These are phyloP conservation scores for Cryptosporidium xiaoi DNA, from an alignment of 169 alveolate species.

Conservation along the genomic window DNA sequence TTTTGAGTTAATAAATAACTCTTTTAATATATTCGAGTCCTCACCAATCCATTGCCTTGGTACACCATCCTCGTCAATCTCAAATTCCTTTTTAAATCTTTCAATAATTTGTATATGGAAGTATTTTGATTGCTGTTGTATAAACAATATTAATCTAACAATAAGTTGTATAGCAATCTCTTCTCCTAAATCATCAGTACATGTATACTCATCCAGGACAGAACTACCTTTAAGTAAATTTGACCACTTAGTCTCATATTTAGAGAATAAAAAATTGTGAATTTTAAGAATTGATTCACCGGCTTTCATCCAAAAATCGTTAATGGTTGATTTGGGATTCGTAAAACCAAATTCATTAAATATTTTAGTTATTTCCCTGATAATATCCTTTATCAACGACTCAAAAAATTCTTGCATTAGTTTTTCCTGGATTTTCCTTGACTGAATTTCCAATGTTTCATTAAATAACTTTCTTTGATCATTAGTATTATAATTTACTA, in stretches of 20 bases:
- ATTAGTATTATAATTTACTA: slow-evolving; percentile 34
- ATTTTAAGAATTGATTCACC: neutral
- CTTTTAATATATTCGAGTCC: slow-evolving; percentile 39
- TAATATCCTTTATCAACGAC: slow-evolving; percentile 38
- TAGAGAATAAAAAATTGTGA: slow-evolving; percentile 13
- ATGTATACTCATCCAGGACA: slow-evolving; percentile 4
- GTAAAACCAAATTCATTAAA: slow-evolving; percentile 11
- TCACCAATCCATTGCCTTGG: slow-evolving; percentile 75
- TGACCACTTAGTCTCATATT: slow-evolving; percentile 29
- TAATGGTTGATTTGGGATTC: slow-evolving; percentile 24
- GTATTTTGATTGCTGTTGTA: slow-evolving; percentile 61
- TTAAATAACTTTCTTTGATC: slow-evolving; percentile 41
- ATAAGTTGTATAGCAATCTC: slow-evolving; percentile 65
- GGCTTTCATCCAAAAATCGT: slow-evolving; percentile 22
- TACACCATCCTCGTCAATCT: slow-evolving; percentile 53
- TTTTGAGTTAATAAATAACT: slow-evolving; percentile 48
- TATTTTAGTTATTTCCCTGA: slow-evolving; percentile 25
- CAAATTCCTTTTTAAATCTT: slow-evolving; percentile 53
- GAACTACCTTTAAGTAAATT: neutral
- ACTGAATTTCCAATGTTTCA: slow-evolving; percentile 48
- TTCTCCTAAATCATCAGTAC: slow-evolving; percentile 5
- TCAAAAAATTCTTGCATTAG: slow-evolving; percentile 59
- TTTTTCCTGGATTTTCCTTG: slow-evolving; percentile 48
- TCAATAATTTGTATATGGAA: slow-evolving; percentile 42
- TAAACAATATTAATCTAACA: slow-evolving; percentile 10